phyloP scores from a whole-genome alignment of 768 basidiomycete genomes.

The Collybiopsis luxurians region DNA sequence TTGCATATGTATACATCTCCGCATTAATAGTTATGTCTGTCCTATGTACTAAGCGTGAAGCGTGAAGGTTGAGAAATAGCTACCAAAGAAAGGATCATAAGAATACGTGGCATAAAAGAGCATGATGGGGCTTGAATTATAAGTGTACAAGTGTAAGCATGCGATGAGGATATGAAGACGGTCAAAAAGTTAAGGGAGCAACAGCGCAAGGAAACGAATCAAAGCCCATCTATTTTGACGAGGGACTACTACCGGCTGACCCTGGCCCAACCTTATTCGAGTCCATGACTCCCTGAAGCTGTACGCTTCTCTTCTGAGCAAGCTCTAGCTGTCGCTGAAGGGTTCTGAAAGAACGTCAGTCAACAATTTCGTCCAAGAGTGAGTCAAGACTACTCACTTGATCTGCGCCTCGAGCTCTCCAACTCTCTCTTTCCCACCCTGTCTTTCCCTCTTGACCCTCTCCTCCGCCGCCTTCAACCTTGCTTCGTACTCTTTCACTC shows the following conservation, averaged over 20 bases:
- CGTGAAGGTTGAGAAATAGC: too few species aligned
- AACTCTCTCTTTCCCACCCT: conserved; percentile 88
- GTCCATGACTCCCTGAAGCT: conserved; percentile 54
- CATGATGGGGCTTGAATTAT: too few species aligned
- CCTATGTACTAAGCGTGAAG: too few species aligned
- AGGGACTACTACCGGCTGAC: conserved; percentile 13
- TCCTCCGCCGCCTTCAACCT: conserved; percentile 83
- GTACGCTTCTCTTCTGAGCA: conserved; percentile 70
- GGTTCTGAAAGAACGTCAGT: conserved; percentile 40
- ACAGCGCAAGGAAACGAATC: too few species aligned
- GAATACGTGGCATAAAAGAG: too few species aligned
- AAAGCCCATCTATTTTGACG: not conserved
- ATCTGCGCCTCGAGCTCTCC: conserved; percentile 68
- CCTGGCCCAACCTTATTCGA: conserved; percentile 28
- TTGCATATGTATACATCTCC: too few species aligned
- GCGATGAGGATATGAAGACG: too few species aligned
- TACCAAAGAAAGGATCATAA: too few species aligned
- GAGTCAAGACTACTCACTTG: conserved; percentile 41
- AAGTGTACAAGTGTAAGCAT: too few species aligned
- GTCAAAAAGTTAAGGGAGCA: too few species aligned
- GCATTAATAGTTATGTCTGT: too few species aligned
- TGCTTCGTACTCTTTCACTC: conserved; percentile 91
- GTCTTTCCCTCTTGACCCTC: conserved; percentile 88
- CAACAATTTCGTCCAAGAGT: not conserved
- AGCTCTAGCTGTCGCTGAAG: conserved; percentile 75